These are phyloP conservation scores for Eucalyptus caleyi DNA, from an alignment of 345 rosid genomes.

Conservation along the genomic window DNA sequence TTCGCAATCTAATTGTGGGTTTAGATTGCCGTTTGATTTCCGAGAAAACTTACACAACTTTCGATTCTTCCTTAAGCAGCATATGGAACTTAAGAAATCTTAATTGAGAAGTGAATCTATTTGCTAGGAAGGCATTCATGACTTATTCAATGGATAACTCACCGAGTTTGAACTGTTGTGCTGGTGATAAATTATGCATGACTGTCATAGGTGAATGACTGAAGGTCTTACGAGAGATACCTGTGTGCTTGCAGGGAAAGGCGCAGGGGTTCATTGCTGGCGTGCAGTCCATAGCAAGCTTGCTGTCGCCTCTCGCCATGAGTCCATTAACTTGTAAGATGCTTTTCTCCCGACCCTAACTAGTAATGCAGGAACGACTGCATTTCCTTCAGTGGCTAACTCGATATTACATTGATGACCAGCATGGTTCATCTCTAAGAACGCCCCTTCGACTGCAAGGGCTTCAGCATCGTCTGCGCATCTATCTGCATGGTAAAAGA, in stretches of 20 bases:
- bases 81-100: neutral
- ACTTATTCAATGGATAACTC: neutral
- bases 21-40: neutral
- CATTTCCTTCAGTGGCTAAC: neutral
- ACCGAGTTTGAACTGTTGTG: neutral
- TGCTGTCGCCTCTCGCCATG: slow-evolving; percentile 37
- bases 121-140: neutral
- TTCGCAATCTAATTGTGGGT: neutral
- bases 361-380: neutral
- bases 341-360: neutral
- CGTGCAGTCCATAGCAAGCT: slow-evolving; percentile 31
- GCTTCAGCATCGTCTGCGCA: slow-evolving; percentile 32
- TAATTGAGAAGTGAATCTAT: neutral
- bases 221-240: neutral
- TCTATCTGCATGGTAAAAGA: slow-evolving; percentile 28
- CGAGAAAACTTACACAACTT: neutral
- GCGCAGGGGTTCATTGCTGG: slow-evolving; percentile 50
- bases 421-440: slow-evolving; percentile 35
- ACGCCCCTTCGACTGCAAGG: slow-evolving; percentile 40
- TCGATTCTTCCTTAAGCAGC: neutral
- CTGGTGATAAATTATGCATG: neutral
- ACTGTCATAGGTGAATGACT: neutral
- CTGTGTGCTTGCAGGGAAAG: slow-evolving; percentile 21
- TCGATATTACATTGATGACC: neutral
- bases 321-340: slow-evolving; percentile 45